Base-by-base conservation (phyloP, 768 basidiomycete genomes). In the Heimioporus sp. region DNA sequence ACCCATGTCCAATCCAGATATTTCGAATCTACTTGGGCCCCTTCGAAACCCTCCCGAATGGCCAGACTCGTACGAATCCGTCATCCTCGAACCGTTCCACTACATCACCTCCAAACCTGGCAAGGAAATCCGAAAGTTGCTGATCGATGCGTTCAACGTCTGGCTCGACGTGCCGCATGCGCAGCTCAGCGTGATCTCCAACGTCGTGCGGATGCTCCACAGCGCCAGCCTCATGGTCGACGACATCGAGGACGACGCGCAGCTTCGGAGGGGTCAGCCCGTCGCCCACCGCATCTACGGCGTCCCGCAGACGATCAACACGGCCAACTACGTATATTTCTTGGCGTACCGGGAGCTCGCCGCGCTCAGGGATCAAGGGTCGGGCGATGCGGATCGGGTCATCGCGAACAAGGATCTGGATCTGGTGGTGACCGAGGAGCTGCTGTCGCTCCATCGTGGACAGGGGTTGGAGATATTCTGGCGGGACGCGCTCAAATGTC, bases 241-340 rank as follows among this genome's bases (percentile, higher is more conserved):
- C 64, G 94, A 97, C 66, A 95, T 97, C 37, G 91, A 97, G 68
- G 94, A 97, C 56, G 89, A 88, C 51, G 89, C 90, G 0, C 89
- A 92, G 58, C 74, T 97, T 36, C 78, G 94, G 19, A 72, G 96
- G 57, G 97, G 96, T 2, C 77, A 82, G 30, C 95, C 95, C 79
- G 63, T 95, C 20, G 83, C 92, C 0, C 95, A 99, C 73, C 92
- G 91, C 73, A 96, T 99, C 58, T 99, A 96, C 61, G 96, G 96
- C 2, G 73, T 97, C 3, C 92, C 96, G 0, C 96, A 98, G 65
- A 97, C 96, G 0, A 94, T 99, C 73, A 99, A 99, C 66, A 85
- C 88, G 0, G 96, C 96, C 0, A 98, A 97, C 65, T 98, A 98
- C 58, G 92, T 94, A 28, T 98, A 96, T 65, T 99, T 98, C 64